These are phyloP conservation scores for Nicotiana obtusifolia DNA, from an alignment of 257 asterid species.

Conservation along the genomic window DNA sequence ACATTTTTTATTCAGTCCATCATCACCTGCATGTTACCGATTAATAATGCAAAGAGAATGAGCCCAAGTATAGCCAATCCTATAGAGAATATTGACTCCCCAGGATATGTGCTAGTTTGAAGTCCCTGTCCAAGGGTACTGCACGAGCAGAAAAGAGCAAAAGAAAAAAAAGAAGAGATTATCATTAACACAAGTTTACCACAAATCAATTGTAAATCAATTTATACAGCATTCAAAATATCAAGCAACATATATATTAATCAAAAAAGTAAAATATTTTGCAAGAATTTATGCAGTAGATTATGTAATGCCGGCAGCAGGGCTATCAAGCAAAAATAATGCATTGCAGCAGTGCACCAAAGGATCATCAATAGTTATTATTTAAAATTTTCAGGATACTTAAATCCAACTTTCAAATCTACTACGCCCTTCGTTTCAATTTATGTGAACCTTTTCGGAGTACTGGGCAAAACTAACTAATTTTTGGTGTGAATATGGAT, in stretches of 20 bases:
- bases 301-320: neutral
- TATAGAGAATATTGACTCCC: slow-evolving; percentile 94
- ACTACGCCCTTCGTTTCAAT: neutral
- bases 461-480: no score
- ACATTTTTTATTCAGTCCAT: neutral
- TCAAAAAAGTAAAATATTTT: neutral
- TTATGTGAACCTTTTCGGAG: no score
- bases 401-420: neutral
- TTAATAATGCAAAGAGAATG: slow-evolving; percentile 88
- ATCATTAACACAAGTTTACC: neutral
- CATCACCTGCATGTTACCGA: slow-evolving; percentile 98
- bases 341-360: neutral
- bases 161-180: neutral
- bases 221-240: neutral
- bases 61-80: slow-evolving; percentile 94
- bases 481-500: no score
- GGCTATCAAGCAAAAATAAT: neutral
- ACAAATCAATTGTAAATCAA: neutral
- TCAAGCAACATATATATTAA: neutral
- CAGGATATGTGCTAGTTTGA: slow-evolving; percentile 88
- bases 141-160: slow-evolving; percentile 19
- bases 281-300: neutral
- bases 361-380: neutral
- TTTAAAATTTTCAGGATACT: neutral
- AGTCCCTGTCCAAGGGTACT: slow-evolving; percentile 99